phyloP scores from a whole-genome alignment of 2,329 filamentous ascomycete species.

The Sporothrix mexicana region DNA sequence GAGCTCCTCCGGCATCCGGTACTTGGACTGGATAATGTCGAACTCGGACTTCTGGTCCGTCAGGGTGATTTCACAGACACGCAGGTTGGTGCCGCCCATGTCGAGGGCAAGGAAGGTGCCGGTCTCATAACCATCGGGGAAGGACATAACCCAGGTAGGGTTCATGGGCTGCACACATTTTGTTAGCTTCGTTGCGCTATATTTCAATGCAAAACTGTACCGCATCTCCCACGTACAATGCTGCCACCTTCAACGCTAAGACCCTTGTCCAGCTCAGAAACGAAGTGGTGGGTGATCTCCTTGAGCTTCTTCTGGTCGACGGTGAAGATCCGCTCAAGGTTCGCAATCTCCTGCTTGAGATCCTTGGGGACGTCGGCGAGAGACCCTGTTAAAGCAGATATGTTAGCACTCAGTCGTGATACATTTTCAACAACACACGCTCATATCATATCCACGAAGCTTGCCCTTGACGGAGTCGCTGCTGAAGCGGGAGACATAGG shows the following conservation, averaged over 20 bases:
- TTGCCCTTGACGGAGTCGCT: slow-evolving; percentile 13
- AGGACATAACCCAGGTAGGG: slow-evolving; percentile 92
- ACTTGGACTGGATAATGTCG: slow-evolving; percentile 95
- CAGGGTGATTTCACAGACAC: slow-evolving; percentile 90
- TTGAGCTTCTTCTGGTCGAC: slow-evolving; percentile 82
- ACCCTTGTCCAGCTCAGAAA: slow-evolving; percentile 85
- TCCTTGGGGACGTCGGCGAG: slow-evolving; percentile 90
- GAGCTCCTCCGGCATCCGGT: slow-evolving; percentile 90
- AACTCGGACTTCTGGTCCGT: slow-evolving; percentile 88
- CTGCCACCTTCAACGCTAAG: slow-evolving; percentile 86
- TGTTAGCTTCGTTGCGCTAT: background rate
- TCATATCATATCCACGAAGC: background rate
- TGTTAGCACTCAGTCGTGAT: background rate
- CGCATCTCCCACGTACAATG: slow-evolving; percentile 69
- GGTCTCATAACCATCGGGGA: slow-evolving; percentile 84
- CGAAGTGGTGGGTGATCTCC: slow-evolving; percentile 86
- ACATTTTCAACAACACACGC: background rate
- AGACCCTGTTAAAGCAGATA: slow-evolving; percentile 65
- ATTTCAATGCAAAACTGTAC: background rate
- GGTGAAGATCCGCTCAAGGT: slow-evolving; percentile 82
- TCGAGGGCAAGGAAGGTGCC: slow-evolving; percentile 90
- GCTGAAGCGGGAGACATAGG: slow-evolving; percentile 10
- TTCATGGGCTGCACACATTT: slow-evolving; percentile 79
- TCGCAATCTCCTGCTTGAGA: slow-evolving; percentile 78
- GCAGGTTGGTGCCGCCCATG: slow-evolving; percentile 94